phyloP scores from a whole-genome alignment of 768 basidiomycete species.

The Amylocystis lapponica region DNA sequence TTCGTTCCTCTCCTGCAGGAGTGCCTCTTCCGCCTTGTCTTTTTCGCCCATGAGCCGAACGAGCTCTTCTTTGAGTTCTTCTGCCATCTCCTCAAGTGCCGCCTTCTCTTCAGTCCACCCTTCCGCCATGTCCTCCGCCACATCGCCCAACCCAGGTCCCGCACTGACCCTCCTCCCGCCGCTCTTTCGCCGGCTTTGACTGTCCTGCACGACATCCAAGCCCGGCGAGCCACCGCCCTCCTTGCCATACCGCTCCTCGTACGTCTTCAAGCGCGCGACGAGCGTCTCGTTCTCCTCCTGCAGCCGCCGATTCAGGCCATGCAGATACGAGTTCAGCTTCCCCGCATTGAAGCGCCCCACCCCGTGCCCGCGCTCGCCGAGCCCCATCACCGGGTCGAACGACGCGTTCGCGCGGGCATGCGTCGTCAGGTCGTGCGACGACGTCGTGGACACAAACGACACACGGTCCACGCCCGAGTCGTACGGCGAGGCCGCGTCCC shows the following conservation, averaged over 20 bases:
- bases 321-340: conserved; percentile 82
- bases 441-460: conserved; percentile 77
- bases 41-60: conserved; percentile 29
- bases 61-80: conserved; percentile 30
- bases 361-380: conserved; percentile 58
- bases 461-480: conserved; percentile 49
- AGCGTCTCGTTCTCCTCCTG: conserved; percentile 82
- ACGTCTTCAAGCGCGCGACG: conserved; percentile 43
- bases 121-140: conserved; percentile 60
- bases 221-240: conserved; percentile 3
- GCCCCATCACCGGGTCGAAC: conserved; percentile 79
- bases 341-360: conserved; percentile 78
- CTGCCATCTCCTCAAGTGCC: conserved; percentile 36
- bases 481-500: conserved; percentile 29
- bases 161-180: conserved; percentile 45
- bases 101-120: conserved; percentile 71
- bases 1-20: conserved; percentile 51
- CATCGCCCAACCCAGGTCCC: conserved; percentile 46
- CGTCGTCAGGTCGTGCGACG: conserved; percentile 83
- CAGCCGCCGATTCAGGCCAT: conserved; percentile 75
- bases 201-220: conserved; percentile 22
- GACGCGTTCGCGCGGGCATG: conserved; percentile 79
- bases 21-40: conserved; percentile 35
- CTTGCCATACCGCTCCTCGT: conserved; percentile 41
- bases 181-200: conserved; percentile 28